phyloP scores from a whole-genome alignment of 495 filamentous ascomycete species.

The Xeromyces bisporus region DNA sequence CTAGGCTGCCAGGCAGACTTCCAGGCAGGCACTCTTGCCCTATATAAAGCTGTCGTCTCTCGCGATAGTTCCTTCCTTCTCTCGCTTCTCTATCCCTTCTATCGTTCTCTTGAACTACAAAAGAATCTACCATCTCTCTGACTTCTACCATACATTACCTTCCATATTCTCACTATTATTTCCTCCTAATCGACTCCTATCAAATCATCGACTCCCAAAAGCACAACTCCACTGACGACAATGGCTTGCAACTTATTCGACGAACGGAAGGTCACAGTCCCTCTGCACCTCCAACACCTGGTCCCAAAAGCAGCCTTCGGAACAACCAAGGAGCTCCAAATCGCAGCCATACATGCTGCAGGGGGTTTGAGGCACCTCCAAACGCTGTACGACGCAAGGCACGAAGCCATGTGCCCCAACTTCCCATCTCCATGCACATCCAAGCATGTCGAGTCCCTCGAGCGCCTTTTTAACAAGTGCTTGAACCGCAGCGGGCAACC shows the following conservation, averaged over 20 bases:
- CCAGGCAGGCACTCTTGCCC: too few relatives aligned
- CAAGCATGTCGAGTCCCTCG: slow-evolving; percentile 8
- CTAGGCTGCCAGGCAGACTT: too few relatives aligned
- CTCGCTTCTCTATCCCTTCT: not conserved
- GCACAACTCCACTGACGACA: too few relatives aligned
- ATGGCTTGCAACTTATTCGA: not conserved
- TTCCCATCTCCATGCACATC: too few relatives aligned
- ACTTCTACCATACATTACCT: not conserved
- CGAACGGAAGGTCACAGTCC: not conserved
- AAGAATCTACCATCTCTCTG: not conserved
- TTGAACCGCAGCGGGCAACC: too few relatives aligned
- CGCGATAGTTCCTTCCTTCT: too few relatives aligned
- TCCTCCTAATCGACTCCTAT: too few relatives aligned
- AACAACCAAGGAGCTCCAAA: not conserved
- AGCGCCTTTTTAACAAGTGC: slow-evolving; percentile 7
- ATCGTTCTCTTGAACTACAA: not conserved
- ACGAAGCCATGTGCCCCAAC: slow-evolving; percentile 8
- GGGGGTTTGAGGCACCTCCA: slow-evolving; percentile 4
- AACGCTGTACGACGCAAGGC: slow-evolving; percentile 4
- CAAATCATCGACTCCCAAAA: too few relatives aligned
- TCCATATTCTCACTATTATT: too few relatives aligned
- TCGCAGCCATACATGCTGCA: slow-evolving; percentile 1
- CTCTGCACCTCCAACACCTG: not conserved
- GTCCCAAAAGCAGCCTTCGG: not conserved
- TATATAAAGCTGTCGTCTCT: not conserved